These are phyloP conservation scores for Primulina tabacum DNA, from an alignment of 257 asterid species.

Conservation along the genomic window DNA sequence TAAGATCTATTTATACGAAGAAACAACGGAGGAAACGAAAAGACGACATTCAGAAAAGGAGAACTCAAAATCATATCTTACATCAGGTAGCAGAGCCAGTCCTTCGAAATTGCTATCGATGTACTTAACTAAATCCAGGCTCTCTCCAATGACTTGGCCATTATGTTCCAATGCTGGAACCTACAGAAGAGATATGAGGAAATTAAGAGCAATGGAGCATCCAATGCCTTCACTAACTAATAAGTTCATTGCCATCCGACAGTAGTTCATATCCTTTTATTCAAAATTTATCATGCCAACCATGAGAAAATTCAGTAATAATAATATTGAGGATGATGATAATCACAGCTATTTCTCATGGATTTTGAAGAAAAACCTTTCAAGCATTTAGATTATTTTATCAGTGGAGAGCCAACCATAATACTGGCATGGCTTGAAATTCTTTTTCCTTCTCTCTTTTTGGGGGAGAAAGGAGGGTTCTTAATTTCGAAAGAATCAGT, in stretches of 20 bases:
- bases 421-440: no score
- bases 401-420: neutral
- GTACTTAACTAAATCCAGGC: constrained; percentile 53
- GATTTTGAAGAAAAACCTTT: neutral
- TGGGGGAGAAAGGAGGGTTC: neutral
- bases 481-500: neutral
- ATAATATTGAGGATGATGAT: neutral
- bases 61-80: constrained; percentile 20
- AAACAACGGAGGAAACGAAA: neutral
- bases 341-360: neutral
- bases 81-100: constrained; percentile 50
- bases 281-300: neutral
- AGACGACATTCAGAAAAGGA: neutral
- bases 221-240: constrained; percentile 3
- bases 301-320: neutral
- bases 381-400: neutral
- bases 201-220: constrained; percentile 10
- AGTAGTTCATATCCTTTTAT: neutral
- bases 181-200: constrained; percentile 25
- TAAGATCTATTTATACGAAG: neutral
- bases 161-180: constrained; percentile 63
- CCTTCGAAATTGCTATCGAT: constrained; percentile 53
- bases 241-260: neutral
- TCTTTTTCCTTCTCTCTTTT: neutral
- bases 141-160: constrained; percentile 52